Evolutionary conservation across 768 basidiomycete genomes (phyloP).

Genomic region (Mycena pura): DNA sequence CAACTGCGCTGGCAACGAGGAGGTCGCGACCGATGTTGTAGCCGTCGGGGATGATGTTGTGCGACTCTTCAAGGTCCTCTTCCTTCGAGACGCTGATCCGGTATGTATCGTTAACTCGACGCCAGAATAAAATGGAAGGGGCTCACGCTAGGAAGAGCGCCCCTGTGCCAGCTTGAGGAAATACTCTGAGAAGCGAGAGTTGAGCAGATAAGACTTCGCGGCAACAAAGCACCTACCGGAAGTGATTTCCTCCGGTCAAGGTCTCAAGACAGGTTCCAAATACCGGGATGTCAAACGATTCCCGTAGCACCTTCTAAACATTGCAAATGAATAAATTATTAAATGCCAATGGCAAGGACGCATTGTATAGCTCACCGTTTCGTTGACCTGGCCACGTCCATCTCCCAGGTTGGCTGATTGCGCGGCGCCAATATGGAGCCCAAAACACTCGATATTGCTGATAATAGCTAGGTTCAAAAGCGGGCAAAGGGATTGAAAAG

Average conservation of each 20-base stretch:
- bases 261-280: conserved; percentile 55
- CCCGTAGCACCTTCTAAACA: conserved; percentile 45
- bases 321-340: not conserved
- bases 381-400: conserved; percentile 50
- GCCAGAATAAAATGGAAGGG: not conserved
- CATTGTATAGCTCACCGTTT: conserved; percentile 33
- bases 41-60: conserved; percentile 50
- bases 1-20: conserved; percentile 44
- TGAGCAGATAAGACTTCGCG: not conserved
- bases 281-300: conserved; percentile 44
- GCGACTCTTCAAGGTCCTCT: conserved; percentile 41
- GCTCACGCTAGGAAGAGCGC: conserved; percentile 58
- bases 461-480: not conserved
- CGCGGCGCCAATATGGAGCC: conserved; percentile 47
- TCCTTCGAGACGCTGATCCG: conserved; percentile 50
- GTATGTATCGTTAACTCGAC: too few species aligned
- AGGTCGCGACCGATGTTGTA: conserved; percentile 53
- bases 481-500: not conserved
- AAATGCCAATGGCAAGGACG: not conserved
- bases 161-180: conserved; percentile 47
- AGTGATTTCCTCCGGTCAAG: conserved; percentile 54
- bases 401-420: conserved; percentile 56
- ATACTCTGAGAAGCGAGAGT: conserved; percentile 36
- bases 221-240: too few species aligned
- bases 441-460: conserved; percentile 52